Evolutionary conservation across 1,284 basidiomycete species (phyloP), one percentile per base, ranked within the genome.

Genomic region (Hypsizygus ulmarius): DNA sequence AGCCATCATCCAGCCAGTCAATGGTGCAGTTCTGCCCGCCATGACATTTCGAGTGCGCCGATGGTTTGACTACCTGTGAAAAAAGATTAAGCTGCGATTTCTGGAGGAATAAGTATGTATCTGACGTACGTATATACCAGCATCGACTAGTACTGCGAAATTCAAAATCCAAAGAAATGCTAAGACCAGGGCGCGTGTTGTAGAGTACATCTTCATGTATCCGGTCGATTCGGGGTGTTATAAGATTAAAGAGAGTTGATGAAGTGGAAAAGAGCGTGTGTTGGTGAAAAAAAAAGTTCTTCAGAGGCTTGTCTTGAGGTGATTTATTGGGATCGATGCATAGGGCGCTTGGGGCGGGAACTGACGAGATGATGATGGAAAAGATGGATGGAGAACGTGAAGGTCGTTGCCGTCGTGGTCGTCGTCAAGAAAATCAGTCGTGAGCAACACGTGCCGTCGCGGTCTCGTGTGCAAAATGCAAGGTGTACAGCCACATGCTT

Each of bases 1-100:
- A 39, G 11, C 85, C 84, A 49, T 87, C 69, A 42, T 87, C 84
- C 0, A 79, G 46, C 83, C 84, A 87, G 43, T 70, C 49, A 1
- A 87, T 72, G 0, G 61, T 64, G 62, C 80, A 84, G 10, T 72
- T 49, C 53, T 78, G 60, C 9, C 78, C 81, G 21, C 65, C 84
- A 36, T 64, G 64, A 58, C 81, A 85, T 3, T 64, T 64, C 3
- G 73, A 69, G 30, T 65, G 57, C 37, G 59, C 44, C 4, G 60
- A 47, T 12, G 84, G 84, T 41, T 69, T 51, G 29, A 74, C 69
- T 36, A 85, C 71, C 84, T 87, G 19, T 29, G 45, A 18, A 14
- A 34, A 7, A 14, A 15, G 38, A 16, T 39, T 14, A 27, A 32
- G 10, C 19, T 14, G 14, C 7, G 36, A 12, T 18, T 30, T 19